Conservation (phyloP, 2,329 filamentous ascomycete genomes). For the Talaromyces sp. region DNA sequence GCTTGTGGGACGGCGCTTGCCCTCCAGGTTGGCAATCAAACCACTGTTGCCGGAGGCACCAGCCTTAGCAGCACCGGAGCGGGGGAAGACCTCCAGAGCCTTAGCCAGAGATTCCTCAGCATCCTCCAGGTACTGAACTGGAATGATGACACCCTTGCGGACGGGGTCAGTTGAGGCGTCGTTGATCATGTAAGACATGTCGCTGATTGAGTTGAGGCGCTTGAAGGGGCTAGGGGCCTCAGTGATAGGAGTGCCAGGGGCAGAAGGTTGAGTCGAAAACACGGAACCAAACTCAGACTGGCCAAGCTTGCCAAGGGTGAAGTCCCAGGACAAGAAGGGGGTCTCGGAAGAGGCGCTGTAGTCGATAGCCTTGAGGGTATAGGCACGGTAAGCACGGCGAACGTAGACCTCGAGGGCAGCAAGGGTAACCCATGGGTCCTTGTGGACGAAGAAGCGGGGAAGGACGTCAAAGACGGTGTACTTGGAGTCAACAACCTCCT, state of each 20-base stretch:
- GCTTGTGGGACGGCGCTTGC: slow-evolving; percentile 63
- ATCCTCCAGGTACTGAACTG: slow-evolving; percentile 91
- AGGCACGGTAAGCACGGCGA: slow-evolving; percentile 94
- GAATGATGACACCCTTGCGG: slow-evolving; percentile 91
- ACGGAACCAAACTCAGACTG: slow-evolving; percentile 86
- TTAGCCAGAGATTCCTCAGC: slow-evolving; percentile 82
- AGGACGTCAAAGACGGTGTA: slow-evolving; percentile 98
- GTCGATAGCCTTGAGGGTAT: slow-evolving; percentile 83
- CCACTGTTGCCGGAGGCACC: slow-evolving; percentile 55
- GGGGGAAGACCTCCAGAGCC: slow-evolving; percentile 81
- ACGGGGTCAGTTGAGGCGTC: slow-evolving; percentile 71
- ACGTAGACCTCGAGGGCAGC: slow-evolving; percentile 96
- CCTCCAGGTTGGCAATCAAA: slow-evolving; percentile 73
- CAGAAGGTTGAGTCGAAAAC: slow-evolving; percentile 75
- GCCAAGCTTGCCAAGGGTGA: slow-evolving; percentile 88
- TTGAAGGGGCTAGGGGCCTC: slow-evolving; percentile 66
- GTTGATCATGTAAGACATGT: slow-evolving; percentile 84
- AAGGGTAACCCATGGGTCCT: slow-evolving; percentile 90
- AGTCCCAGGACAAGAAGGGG: slow-evolving; percentile 91
- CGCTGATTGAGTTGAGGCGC: slow-evolving; percentile 91
- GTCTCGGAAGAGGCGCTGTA: slow-evolving; percentile 74
- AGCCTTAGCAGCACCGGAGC: slow-evolving; percentile 59
- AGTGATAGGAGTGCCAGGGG: slow-evolving; percentile 72
- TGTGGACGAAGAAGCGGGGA: slow-evolving; percentile 90
- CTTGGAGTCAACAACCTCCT: slow-evolving; percentile 97